phyloP scores from a whole-genome alignment of 495 filamentous ascomycete genomes.

The Penicillium cinerascens region DNA sequence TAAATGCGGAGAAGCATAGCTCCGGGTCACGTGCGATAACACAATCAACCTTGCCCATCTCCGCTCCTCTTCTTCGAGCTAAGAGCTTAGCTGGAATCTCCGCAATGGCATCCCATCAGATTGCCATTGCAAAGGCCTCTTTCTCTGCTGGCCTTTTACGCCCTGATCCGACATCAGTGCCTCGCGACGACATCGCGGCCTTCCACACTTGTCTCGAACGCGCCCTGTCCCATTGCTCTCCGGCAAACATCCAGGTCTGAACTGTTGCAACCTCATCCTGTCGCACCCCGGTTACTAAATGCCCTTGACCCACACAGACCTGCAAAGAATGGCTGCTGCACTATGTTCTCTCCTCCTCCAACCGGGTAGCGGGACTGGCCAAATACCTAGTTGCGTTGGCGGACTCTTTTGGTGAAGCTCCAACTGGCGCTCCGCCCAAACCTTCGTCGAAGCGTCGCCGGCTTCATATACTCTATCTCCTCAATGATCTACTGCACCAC shows the following conservation, averaged over 20 bases:
- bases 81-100: not conserved
- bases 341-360: constrained; percentile 64
- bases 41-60: not conserved
- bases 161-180: constrained; percentile 67
- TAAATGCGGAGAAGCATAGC: not conserved
- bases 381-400: constrained; percentile 74
- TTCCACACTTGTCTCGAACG: constrained; percentile 68
- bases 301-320: constrained; percentile 54
- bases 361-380: constrained; percentile 62
- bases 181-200: constrained; percentile 66
- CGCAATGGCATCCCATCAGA: constrained; percentile 67
- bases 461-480: constrained; percentile 75
- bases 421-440: constrained; percentile 20
- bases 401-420: constrained; percentile 47
- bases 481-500: constrained; percentile 83
- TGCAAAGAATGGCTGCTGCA: constrained; percentile 83
- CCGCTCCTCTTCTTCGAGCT: not conserved
- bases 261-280: constrained; percentile 28
- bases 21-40: constrained; percentile 13
- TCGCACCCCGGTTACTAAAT: constrained; percentile 25
- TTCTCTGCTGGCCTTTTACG: constrained; percentile 72
- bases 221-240: constrained; percentile 70
- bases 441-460: constrained; percentile 64
- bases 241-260: constrained; percentile 95
- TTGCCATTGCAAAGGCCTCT: constrained; percentile 78